Evolutionary conservation across 768 basidiomycete genomes (phyloP), one percentile per base, ranked within the genome.

Genomic region (Xerocomellus amylosporus): DNA sequence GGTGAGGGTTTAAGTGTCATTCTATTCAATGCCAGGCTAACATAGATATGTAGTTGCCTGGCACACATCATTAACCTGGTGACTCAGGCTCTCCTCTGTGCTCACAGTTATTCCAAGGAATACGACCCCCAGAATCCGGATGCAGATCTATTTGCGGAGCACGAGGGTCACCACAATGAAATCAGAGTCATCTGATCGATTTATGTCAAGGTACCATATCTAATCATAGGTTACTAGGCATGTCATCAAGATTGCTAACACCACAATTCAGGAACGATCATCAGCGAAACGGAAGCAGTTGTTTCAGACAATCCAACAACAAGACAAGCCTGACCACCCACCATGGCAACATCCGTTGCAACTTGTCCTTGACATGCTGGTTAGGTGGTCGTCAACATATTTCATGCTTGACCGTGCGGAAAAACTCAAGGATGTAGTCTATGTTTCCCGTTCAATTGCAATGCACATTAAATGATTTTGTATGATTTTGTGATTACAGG

Each of bases 61-160:
- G 46, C 41, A 0, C 51, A 56, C 22, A 48, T 56, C 5, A 2
- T 56, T 15, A 56, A 56, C 17, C 17, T 49, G 4, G 49, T 31
- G 0, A 50, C 40, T 12, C 49, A 50, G 9, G 49, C 31, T 0
- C 19, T 50, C 1, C n/a, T 50, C 1, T 0, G 2, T 5, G 8
- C 17, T 1, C 20, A 50, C 3, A 50, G 49, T 34, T 0, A 33
- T 0, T 50, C 22, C 12, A 33, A 50, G 31, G 12, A 33, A 3
- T 50, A 33, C 4, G 5, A 50, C 9, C 31, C 22, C 0, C 8
- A 33, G 22, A 4, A 24, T 2, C 40, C 49, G 6, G 5, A 50
- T 1, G 2, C 2, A 2, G 31, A 50, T 26, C 10, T 50, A 1
- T 43, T 50, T 19, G 7, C 13, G 1, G 1, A 3, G 12, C 2